Evolutionary conservation across 2,329 filamentous ascomycete species (phyloP).

Genomic region (Epichloe scottii): DNA sequence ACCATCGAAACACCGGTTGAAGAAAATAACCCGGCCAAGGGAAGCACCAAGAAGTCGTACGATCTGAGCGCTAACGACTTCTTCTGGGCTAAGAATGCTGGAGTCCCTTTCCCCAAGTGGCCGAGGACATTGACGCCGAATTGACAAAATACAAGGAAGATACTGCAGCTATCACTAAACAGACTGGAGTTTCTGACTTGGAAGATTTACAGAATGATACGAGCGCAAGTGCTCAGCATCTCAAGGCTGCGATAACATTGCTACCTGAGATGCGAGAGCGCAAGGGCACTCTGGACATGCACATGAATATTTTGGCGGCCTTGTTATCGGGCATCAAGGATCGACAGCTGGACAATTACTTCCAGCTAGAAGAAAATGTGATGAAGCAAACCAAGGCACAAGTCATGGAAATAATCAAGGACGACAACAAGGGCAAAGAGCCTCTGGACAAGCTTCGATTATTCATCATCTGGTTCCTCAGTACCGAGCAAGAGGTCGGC

Average conservation of each 20-base stretch:
- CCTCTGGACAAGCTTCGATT: conserved; percentile 81
- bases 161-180: conserved; percentile 84
- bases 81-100: conserved; percentile 91
- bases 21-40: conserved; percentile 60
- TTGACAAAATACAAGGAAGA: conserved; percentile 93
- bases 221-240: conserved; percentile 77
- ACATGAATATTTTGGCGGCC: conserved; percentile 94
- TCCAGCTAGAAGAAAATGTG: conserved; percentile 86
- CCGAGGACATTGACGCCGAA: conserved; percentile 90
- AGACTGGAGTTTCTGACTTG: conserved; percentile 82
- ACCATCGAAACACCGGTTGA: conserved; percentile 78
- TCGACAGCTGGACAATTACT: conserved; percentile 89
- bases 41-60: conserved; percentile 75
- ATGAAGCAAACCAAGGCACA: conserved; percentile 84
- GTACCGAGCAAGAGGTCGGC: conserved; percentile 78
- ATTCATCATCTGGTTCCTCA: conserved; percentile 96
- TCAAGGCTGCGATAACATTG: conserved; percentile 90
- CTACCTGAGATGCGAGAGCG: conserved; percentile 85
- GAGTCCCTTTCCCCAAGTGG: conserved; percentile 84
- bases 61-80: conserved; percentile 85
- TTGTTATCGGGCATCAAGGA: conserved; percentile 73
- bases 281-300: conserved; percentile 90
- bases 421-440: conserved; percentile 68
- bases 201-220: conserved; percentile 89
- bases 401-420: conserved; percentile 75